phyloP scores from a whole-genome alignment of 148 eudicot genomes.

The Drosera capensis region DNA sequence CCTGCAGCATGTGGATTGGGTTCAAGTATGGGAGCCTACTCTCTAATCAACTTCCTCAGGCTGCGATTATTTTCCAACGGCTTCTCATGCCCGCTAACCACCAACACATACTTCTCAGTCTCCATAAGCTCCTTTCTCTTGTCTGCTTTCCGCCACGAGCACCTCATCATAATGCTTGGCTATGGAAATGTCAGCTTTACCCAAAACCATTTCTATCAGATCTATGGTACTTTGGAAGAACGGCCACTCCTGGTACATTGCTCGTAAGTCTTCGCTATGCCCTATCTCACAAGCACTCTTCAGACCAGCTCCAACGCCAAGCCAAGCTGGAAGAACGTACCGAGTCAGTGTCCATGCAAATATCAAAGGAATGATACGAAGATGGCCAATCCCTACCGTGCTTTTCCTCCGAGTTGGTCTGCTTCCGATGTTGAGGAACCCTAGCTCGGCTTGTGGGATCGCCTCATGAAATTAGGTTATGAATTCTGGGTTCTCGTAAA shows the following conservation, averaged over 20 bases:
- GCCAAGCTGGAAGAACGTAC: conserved; percentile 85
- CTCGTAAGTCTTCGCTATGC: conserved; percentile 43
- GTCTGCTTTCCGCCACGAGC: conserved; percentile 46
- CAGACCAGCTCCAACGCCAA: conserved; percentile 78
- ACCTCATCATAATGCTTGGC: conserved; percentile 72
- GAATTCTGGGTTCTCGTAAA: conserved; percentile 80
- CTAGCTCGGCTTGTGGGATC: conserved; percentile 81
- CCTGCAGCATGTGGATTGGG: conserved; percentile 81
- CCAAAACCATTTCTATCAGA: conserved; percentile 81
- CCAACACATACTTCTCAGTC: conserved; percentile 48
- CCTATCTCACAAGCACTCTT: conserved; percentile 66
- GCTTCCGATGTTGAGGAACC: conserved; percentile 83
- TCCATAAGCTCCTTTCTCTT: conserved; percentile 45
- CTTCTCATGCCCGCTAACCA: conserved; percentile 62
- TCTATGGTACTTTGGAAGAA: conserved; percentile 75
- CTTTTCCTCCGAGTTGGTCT: conserved; percentile 61
- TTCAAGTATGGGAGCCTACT: conserved; percentile 70
- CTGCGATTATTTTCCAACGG: conserved; percentile 46
- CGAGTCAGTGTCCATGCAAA: conserved; percentile 94
- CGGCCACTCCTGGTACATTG: conserved; percentile 87
- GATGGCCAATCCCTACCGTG: conserved; percentile 50
- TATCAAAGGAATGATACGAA: conserved; percentile 87
- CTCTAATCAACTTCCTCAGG: conserved; percentile 58
- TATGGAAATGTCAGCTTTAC: conserved; percentile 60
- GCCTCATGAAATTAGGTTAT: conserved; percentile 84